These are phyloP conservation scores for Macadamia integrifolia DNA, from an alignment of 164 flowering plant genomes.

Conservation along the genomic window DNA sequence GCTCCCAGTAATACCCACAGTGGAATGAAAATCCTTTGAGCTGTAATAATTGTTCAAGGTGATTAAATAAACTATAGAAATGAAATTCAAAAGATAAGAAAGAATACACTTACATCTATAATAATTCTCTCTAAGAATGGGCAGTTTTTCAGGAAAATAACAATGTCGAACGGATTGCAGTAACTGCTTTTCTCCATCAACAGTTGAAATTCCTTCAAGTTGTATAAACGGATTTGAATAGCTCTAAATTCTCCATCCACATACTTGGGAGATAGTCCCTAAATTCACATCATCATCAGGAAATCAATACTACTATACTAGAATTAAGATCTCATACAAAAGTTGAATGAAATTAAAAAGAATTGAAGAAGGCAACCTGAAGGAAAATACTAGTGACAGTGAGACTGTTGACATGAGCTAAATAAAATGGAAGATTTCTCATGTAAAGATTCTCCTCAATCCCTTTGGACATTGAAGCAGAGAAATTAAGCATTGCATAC, in stretches of 20 bases:
- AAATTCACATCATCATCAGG: neutral
- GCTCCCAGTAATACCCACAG: neutral
- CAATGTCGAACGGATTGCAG: slow-evolving; percentile 2
- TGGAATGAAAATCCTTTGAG: neutral
- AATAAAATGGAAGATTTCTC: neutral
- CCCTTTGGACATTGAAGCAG: neutral
- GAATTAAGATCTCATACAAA: neutral
- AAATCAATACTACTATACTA: neutral
- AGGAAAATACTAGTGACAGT: slow-evolving; percentile 4
- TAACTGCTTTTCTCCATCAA: neutral
- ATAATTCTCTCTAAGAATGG: neutral
- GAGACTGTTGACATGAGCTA: neutral
- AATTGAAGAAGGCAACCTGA: neutral
- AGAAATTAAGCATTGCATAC: neutral
- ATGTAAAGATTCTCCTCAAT: neutral
- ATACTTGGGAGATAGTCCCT: neutral
- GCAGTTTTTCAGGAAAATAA: slow-evolving; percentile 3
- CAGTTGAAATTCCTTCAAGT: neutral
- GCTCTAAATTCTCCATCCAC: neutral
- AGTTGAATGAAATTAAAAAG: neutral
- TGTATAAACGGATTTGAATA: neutral
- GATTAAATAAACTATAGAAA: too few species aligned
- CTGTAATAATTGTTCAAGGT: neutral
- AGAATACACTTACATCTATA: neutral
- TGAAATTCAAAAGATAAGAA: neutral